Conservation (phyloP, 331 rosid species). For the Telfairia occidentalis region DNA sequence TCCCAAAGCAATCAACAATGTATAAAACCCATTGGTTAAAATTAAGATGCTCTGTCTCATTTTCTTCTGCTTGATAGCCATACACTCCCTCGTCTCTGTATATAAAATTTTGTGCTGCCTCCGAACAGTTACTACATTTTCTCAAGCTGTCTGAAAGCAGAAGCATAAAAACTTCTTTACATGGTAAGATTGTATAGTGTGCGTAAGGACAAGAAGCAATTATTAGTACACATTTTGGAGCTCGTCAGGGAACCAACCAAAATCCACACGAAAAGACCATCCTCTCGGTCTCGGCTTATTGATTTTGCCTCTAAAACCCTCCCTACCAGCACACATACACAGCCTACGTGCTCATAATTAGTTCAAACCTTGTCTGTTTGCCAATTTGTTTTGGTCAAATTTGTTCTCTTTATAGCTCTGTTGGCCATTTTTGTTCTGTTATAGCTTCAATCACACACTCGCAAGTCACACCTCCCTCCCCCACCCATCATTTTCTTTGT, state of each 20-base stretch:
- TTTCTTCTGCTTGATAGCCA: not conserved
- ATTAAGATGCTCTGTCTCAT: not conserved
- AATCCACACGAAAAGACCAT: not conserved
- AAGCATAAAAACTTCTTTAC: not conserved
- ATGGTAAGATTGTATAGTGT: not conserved
- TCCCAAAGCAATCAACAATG: constrained; percentile 1
- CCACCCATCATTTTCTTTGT: not conserved
- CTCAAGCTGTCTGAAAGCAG: not conserved
- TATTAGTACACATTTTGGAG: not conserved
- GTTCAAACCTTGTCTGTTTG: not conserved
- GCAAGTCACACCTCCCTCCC: too few species aligned
- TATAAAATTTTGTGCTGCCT: not conserved
- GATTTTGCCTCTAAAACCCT: not conserved
- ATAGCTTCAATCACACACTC: not conserved
- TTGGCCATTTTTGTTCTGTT: not conserved
- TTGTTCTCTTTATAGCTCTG: not conserved
- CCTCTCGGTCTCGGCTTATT: not conserved
- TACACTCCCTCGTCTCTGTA: not conserved
- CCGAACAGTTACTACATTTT: not conserved
- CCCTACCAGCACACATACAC: not conserved
- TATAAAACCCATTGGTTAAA: constrained; percentile 3
- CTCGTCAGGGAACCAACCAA: not conserved
- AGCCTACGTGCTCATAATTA: not conserved
- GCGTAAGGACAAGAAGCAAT: not conserved
- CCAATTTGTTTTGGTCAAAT: constrained; percentile 4